Evolutionary conservation across 352 stramenopile genomes (phyloP), one percentile per base, ranked within the genome.

Genomic region (Globisporangium okanoganense): DNA sequence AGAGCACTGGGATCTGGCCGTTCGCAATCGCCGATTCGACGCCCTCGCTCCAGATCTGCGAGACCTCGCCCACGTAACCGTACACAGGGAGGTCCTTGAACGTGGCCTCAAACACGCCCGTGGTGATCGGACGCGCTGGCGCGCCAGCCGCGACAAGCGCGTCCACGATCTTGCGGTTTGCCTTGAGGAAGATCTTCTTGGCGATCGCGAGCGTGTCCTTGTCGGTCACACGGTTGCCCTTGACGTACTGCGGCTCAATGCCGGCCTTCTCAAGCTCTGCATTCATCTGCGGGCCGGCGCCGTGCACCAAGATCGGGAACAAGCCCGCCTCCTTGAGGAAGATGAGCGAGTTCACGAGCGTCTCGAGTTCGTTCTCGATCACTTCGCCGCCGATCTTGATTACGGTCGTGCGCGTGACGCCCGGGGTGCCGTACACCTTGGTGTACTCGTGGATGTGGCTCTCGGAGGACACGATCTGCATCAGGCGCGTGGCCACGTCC

Each of bases 321-420:
- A 96, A 72, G 0, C 87, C 86, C 6, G 81, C 85, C 38, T 94
- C 77, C 55, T 88, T 79, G 67, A 96, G 84, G 62, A 94, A 94
- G 53, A 82, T 71, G 54, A 94, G 76, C 57, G 85, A 95, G 45
- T 88, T 72, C 25, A 94, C 82, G 41, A 96, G 83, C 68, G 80
- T 88, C 48, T 90, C 79, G 31, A 95, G 78, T 66, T 96, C 87
- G 59, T 93, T 78, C 65, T 94, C 85, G 56, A 96, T 87, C 31
- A 96, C 85, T 38, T 96, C 88, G 31, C 88, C 88, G 54, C 88
- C 88, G 53, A 96, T 93, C 68, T 96, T 96, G 62, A 96, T 94
- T 9, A 96, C 87, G 0, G 85, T 90, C 49, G 81, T 91, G 64
- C 79, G 85, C 61, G 74, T 79, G 38, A 76, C 75, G 55, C 82